A percentile compares a stretch with the other conserved stretches of the same genome.
These are phyloP conservation scores for Myochromella boudieri DNA, from an alignment of 768 basidiomycete genomes.

Conservation along the genomic window DNA sequence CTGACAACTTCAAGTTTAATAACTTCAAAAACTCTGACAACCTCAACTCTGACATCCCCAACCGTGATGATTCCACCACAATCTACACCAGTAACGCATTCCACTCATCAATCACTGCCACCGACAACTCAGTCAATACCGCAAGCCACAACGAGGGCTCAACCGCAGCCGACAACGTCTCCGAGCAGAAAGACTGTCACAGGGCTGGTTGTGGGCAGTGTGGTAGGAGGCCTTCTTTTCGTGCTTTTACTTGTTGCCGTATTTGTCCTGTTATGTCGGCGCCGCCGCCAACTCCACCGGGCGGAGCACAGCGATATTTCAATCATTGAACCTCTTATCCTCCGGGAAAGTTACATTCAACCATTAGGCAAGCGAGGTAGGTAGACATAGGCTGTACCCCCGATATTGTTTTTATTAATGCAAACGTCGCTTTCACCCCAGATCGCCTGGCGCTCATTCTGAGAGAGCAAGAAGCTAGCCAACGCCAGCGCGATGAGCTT, in stretches of 20 bases:
- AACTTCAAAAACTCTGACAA: too few species aligned
- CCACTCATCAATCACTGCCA: too few species aligned
- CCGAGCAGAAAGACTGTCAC: background rate
- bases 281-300: background rate
- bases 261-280: background rate
- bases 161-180: background rate
- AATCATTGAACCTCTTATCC: background rate
- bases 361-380: conserved; percentile 3
- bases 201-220: background rate
- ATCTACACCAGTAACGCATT: too few species aligned
- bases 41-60: too few species aligned
- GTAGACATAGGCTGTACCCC: background rate
- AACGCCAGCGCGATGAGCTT: too few species aligned
- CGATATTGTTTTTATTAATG: background rate
- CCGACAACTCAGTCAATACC: background rate
- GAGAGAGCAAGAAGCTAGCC: too few species aligned
- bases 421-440: background rate
- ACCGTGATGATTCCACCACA: too few species aligned
- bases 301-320: too few species aligned
- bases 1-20: too few species aligned
- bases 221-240: conserved; percentile 1
- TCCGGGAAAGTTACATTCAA: background rate
- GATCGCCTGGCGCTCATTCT: conserved; percentile 6
- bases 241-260: background rate
- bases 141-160: background rate